A percentile compares a stretch with the other conserved stretches of the same genome.
phyloP scores from a whole-genome alignment of 2,329 filamentous ascomycete genomes.

The Fusarium sacchari region DNA sequence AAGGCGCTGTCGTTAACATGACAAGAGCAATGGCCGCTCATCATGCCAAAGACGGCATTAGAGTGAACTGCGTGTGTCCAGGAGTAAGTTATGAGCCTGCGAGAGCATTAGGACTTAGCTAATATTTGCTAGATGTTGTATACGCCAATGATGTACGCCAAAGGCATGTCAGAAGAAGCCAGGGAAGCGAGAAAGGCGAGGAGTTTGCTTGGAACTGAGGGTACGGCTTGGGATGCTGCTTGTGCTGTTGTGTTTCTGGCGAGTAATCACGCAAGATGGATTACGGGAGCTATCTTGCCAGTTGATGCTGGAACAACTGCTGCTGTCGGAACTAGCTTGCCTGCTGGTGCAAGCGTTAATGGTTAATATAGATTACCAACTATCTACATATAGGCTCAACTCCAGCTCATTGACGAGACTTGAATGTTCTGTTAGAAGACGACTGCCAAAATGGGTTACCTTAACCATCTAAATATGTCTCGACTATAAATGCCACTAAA shows the following conservation, averaged over 20 bases:
- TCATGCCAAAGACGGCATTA: constrained; percentile 56
- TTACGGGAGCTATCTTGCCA: constrained; percentile 54
- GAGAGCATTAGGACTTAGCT: not conserved
- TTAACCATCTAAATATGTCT: no score
- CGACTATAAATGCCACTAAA: no score
- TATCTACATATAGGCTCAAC: not conserved
- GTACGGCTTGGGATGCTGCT: constrained; percentile 56
- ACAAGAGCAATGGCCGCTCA: constrained; percentile 62
- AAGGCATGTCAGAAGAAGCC: constrained; percentile 53
- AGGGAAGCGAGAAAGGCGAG: constrained; percentile 51
- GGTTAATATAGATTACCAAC: constrained; percentile 1
- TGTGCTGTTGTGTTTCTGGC: constrained; percentile 53
- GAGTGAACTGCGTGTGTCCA: constrained; percentile 62
- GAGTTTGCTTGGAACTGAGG: constrained; percentile 54
- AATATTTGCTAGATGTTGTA: constrained; percentile 52
- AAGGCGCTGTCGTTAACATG: constrained; percentile 62
- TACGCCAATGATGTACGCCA: constrained; percentile 57
- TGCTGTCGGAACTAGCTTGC: constrained; percentile 31
- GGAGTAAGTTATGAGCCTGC: constrained; percentile 30
- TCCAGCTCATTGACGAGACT: rapidly evolving
- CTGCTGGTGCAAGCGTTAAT: constrained; percentile 43
- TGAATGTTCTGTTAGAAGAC: rapidly evolving
- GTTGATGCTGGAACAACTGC: constrained; percentile 55
- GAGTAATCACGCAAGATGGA: constrained; percentile 55
- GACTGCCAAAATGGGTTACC: no score